These are phyloP conservation scores for Primulina eburnea DNA, from an alignment of 257 asterid genomes.

Conservation along the genomic window DNA sequence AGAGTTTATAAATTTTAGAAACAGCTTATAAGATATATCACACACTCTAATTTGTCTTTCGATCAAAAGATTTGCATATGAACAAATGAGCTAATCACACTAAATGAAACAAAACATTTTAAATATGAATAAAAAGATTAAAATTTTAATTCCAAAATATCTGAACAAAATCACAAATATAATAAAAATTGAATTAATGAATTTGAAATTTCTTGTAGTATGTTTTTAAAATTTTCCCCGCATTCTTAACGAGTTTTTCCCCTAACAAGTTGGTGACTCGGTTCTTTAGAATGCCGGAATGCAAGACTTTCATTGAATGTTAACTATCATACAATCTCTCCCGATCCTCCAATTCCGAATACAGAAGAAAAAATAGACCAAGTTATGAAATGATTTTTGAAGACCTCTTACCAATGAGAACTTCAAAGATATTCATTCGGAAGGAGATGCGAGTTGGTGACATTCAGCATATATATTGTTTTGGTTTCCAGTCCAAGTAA, in stretches of 20 bases:
- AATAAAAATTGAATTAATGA: no score
- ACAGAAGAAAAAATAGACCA: neutral
- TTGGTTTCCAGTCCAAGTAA: conserved; percentile 12
- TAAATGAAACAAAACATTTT: no score
- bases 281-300: neutral
- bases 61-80: no score
- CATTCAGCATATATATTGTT: neutral
- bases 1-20: no score
- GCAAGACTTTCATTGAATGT: neutral
- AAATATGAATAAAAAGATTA: no score
- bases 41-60: no score
- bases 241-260: no score
- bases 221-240: neutral
- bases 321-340: neutral
- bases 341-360: neutral
- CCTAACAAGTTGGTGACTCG: neutral
- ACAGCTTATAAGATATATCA: no score
- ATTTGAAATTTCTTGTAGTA: no score
- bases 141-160: no score
- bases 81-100: no score
- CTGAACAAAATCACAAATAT: no score
- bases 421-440: conserved; percentile 5
- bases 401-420: conserved; percentile 21
- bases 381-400: neutral
- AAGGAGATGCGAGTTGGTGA: neutral